Evolutionary conservation across 2,329 filamentous ascomycete genomes (phyloP).

Genomic region (Pseudocercospora fijiensis): DNA sequence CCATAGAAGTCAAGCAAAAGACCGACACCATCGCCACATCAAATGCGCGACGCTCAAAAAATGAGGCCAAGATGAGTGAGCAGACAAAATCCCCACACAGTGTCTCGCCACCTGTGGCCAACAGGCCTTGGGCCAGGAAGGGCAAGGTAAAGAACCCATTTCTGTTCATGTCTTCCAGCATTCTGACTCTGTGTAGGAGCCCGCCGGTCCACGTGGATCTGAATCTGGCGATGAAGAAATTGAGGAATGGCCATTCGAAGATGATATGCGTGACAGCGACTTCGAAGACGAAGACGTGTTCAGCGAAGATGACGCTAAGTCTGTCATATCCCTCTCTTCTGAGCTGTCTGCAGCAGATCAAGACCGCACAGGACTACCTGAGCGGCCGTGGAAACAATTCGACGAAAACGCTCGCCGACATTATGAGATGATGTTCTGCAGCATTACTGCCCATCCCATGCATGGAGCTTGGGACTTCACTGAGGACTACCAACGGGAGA

Average conservation of each 20-base stretch:
- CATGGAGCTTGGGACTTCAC: constrained; percentile 30
- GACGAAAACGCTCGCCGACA: constrained; percentile 16
- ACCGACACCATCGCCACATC: constrained; percentile 8
- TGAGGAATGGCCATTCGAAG: constrained; percentile 20
- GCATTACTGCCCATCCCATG: constrained; percentile 22
- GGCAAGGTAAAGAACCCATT: constrained; percentile 17
- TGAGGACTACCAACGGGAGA: constrained; percentile 32
- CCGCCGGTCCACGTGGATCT: background rate
- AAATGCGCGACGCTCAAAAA: background rate
- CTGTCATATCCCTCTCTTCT: constrained; percentile 29
- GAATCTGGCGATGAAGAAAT: constrained; percentile 28
- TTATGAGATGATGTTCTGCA: constrained; percentile 33
- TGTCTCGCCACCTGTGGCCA: background rate
- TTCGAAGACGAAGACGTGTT: constrained; percentile 34
- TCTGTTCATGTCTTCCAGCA: background rate
- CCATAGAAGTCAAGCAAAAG: constrained; percentile 23
- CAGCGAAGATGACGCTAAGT: constrained; percentile 23
- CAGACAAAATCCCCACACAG: background rate
- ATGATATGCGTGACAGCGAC: constrained; percentile 15
- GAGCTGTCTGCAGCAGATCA: constrained; percentile 15
- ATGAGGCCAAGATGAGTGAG: background rate
- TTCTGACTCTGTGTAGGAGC: constrained; percentile 3
- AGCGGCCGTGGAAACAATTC: constrained; percentile 31
- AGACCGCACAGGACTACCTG: constrained; percentile 11
- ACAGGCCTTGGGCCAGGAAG: constrained; percentile 16